Conservation (phyloP, 1,284 basidiomycete genomes). For the Ustilago sp. region DNA sequence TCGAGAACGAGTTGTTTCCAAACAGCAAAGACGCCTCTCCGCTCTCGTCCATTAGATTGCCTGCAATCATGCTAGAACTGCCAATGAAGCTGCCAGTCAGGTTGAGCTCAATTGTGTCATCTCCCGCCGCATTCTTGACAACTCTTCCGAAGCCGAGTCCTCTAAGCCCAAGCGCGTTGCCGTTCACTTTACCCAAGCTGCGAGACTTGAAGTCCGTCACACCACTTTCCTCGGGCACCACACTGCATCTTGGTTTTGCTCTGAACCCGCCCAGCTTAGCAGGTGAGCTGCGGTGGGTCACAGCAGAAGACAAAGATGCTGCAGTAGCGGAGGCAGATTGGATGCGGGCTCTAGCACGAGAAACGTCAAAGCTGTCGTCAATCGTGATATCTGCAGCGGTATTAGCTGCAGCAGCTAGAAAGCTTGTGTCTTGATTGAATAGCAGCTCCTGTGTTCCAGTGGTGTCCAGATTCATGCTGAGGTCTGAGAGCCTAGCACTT, state of each 20-base stretch:
- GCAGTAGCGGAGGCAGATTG: constrained; percentile 7
- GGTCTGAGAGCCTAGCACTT: constrained; percentile 36
- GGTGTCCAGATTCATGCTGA: constrained; percentile 32
- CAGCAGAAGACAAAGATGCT: not conserved
- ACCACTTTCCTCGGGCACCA: constrained; percentile 31
- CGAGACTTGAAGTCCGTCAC: constrained; percentile 20
- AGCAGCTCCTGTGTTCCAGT: constrained; percentile 34
- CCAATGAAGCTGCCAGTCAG: constrained; percentile 40
- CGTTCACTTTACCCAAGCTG: constrained; percentile 8
- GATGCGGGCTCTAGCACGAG: constrained; percentile 32
- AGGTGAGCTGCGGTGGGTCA: constrained; percentile 23
- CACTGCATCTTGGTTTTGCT: constrained; percentile 35
- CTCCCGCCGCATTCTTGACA: constrained; percentile 45
- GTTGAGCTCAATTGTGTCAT: constrained; percentile 48
- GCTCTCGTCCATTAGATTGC: constrained; percentile 51
- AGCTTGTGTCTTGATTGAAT: constrained; percentile 35
- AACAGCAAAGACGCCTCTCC: constrained; percentile 32
- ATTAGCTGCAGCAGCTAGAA: constrained; percentile 32
- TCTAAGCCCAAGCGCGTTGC: constrained; percentile 14
- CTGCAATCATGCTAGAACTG: constrained; percentile 23
- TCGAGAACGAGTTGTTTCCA: constrained; percentile 33
- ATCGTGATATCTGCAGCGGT: constrained; percentile 46
- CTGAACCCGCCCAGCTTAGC: constrained; percentile 21
- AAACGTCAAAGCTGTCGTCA: constrained; percentile 47
- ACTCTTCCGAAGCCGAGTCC: constrained; percentile 33